A percentile compares a stretch with the other conserved stretches of the same genome.
These are phyloP conservation scores for Diaporthe sp. DNA, from an alignment of 2,329 filamentous ascomycete genomes.

Conservation along the genomic window DNA sequence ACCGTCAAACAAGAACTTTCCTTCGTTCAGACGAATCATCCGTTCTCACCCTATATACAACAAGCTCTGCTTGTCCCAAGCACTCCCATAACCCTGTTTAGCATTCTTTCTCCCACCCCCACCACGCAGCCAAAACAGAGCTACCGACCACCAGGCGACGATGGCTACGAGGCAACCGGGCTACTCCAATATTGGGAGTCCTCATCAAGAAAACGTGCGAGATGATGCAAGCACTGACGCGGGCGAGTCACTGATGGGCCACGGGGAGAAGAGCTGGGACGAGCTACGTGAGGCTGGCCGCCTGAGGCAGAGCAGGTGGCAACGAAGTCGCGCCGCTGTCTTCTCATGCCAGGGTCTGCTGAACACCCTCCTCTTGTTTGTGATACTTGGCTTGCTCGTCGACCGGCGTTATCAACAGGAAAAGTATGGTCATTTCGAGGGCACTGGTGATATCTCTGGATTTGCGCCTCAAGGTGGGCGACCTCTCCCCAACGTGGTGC, in stretches of 20 bases:
- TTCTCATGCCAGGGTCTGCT: conserved; percentile 46
- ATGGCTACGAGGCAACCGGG: conserved; percentile 20
- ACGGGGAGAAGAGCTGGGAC: conserved; percentile 50
- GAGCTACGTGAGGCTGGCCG: conserved; percentile 34
- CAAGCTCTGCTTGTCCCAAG: neutral
- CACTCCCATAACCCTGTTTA: neutral
- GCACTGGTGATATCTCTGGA: conserved; percentile 55
- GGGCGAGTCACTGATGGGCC: conserved; percentile 46
- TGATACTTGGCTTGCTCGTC: conserved; percentile 54
- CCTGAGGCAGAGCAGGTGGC: conserved; percentile 41
- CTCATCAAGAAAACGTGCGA: conserved; percentile 43
- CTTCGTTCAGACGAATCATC: conserved; percentile 12
- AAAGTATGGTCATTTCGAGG: conserved; percentile 48
- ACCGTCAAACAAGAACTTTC: neutral
- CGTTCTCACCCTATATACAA: neutral
- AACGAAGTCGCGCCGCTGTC: conserved; percentile 45
- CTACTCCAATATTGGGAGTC: conserved; percentile 4
- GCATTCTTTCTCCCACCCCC: neutral
- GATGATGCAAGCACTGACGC: conserved; percentile 48
- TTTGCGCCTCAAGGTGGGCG: conserved; percentile 56
- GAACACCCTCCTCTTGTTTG: conserved; percentile 53
- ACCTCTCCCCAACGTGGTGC: neutral
- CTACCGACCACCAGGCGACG: neutral
- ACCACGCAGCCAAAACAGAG: neutral
- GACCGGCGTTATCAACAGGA: conserved; percentile 47